Base-by-base conservation (phyloP, 2,329 filamentous ascomycete genomes). In the Metarhizium anisopliae region DNA sequence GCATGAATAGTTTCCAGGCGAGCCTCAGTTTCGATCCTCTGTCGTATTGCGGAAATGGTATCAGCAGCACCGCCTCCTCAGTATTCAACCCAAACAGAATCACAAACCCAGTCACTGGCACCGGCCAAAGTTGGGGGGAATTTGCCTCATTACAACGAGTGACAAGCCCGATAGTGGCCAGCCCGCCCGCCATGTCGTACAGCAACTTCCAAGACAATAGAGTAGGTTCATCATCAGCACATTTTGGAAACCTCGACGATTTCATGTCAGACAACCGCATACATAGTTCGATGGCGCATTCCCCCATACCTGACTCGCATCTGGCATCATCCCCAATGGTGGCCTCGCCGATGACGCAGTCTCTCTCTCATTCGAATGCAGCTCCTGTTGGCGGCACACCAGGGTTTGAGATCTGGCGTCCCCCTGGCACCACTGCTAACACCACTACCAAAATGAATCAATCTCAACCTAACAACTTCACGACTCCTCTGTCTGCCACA, bases 371-470 rank as follows among this genome's bases (percentile, higher is more conserved):
- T 3, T 59, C 63, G 16, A 51, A 58, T 35, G 51, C 61, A 5
- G 59, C 59, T 29, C 61, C 58, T 6, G 59, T 65, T 5, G 63
- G 66, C n/a, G 68, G 68, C 36, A 72, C 69, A 4, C 69, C 70
- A 40, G 69, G 70, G 16, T 72, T 72, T 55, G 65, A 68, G 29
- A 71, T 72, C 43, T 72, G 70, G 70, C 67, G 70, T 49, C 66
- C 68, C 20, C 69, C 68, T n/a, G 63, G 63, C 25, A 60, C 64
- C n/a, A 66, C 59, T 54, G 62, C 52, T n/a, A 25, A 1, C 25
- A 25, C 25, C 55, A 62, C 52, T 18, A 29, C 55, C 49, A 63
- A 61, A 50, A 59, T 61, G 45, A 66, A 68, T 40, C 62, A 59
- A 38, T 55, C 59, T n/a, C 64, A 63, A 20, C 47, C 61, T 49